Base-by-base conservation (phyloP, 139 green algal genomes). In the Chlorella vulgaris region DNA sequence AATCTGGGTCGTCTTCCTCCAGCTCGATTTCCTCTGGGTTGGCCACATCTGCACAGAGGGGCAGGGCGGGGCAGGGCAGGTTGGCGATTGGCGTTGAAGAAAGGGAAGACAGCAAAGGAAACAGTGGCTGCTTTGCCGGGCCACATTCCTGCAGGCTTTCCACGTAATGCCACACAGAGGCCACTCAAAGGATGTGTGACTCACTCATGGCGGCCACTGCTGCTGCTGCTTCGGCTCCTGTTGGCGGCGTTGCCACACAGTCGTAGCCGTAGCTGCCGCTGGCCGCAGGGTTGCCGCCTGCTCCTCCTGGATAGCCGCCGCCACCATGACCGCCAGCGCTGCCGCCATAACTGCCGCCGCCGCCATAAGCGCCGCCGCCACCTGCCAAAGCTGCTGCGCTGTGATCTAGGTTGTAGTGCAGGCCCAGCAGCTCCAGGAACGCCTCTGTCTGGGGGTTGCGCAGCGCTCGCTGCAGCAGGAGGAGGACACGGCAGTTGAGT, bases 21-120 rank as follows among this genome's bases (percentile, higher is more conserved):
- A 93, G 42, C 62, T 93, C 85, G 31, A 95, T 94, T 70, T 95
- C 92, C 76, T 96, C 92, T 7, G 91, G 90, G 76, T 95, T 93
- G 61, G 68, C 36, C 47, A 70, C 67, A 2, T 50, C 78, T 62
- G 63, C 77, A 60, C 2, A 58, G 47, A 42, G 39, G 24, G 5
- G 29, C 4, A 26, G 38, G 7, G 26, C 18, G 7, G 13, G 33
- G 28, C 26, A 5, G 26, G 71, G 43, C 4, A 39, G 4, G 38
- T 7, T 35, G 22, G 10, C 21, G 7, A 7, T 55, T 6, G 21
- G 22, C 28, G 26, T 22, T 61, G 8, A 19, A 36, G 42, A 22
- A 62, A 4, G 5, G 6, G 1, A 0, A 7, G 18, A 7, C 26
- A 43, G 10, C 50, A 39, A n/a, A n/a, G n/a, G n/a, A n/a, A n/a